Evolutionary conservation across 169 alveolate genomes (phyloP), one percentile per base, ranked within the genome.

Genomic region (Eimeria necatrix): DNA sequence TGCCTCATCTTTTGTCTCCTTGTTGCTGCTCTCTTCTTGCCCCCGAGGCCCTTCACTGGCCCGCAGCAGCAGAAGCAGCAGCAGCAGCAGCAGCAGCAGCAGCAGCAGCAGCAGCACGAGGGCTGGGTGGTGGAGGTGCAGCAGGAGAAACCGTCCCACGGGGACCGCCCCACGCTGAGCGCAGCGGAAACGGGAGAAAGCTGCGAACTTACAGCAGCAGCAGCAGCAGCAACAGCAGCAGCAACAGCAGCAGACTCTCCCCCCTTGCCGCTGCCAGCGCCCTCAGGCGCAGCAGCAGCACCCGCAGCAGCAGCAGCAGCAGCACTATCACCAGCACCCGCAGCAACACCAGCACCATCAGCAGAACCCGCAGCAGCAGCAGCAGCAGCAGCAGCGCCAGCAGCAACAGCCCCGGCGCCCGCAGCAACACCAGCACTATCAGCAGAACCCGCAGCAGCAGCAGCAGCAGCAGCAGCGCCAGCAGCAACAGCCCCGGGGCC

Each of bases 81-180:
- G 64, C 64, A 48, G 64, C 64, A 76, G 87, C 87, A 76, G 64
- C 87, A 76, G 64, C 87, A 76, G 87, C 64, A 48, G 5, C 64
- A 48, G 64, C 8, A 56, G 64, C 64, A 9, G 64, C 64, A 53
- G 52, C 2, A 52, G 32, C 2, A 52, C 81, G 14, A 48, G 51
- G 14, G 81, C 81, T 71, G 46, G 90, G 73, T 52, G 71, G 90
- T 8, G 90, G 90, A 48, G 16, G 90, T 2, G 52, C 46, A n/a
- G 48, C 90, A n/a, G 90, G 73, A 20, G 32, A 49, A 53, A 81
- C 73, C 26, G 73, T 24, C 51, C 52, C 90, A 22, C 41, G 24
- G 22, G 32, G 74, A 9, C 73, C 90, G 56, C 90, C 51, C 52
- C 73, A 12, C 73, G 51, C 52, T 24, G 71, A 3, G 90, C 52